Base-by-base conservation (phyloP, 345 rosid genomes). In the Hypericum perforatum region DNA sequence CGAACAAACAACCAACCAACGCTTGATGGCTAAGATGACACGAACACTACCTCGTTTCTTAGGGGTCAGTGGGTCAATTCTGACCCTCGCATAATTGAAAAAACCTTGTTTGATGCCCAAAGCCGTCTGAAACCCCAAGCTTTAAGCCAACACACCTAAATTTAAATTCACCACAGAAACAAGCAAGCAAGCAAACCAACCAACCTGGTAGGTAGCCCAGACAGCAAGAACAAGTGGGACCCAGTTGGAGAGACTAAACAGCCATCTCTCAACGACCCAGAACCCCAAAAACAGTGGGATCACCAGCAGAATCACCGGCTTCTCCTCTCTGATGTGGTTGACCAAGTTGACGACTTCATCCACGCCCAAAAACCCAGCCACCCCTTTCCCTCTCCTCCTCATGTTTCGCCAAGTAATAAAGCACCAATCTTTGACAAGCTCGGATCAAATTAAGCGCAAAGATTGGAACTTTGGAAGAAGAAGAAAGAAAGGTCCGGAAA, bases 181-280 rank as follows among this genome's bases (percentile, higher is more conserved):
- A 40, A 22, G 7, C 37, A 8, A 46, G 45, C 11, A 5, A 15
- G 15, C 8, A 44, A 45, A 10, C 10, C 13, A 9, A 49, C 62
- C 69, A 56, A 63, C 98, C 98, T 87, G 96, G 66, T 81, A 48
- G 56, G 96, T 79, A 29, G 86, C 95, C 95, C 92, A 91, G 45
- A 91, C 95, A 52, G 95, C 94, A 41, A 82, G 76, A 46, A 73
- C 75, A 58, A 92, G 82, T 57, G 88, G 96, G 66, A 92, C 82
- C 98, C 96, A 92, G 41, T 78, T 82, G 65, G 95, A 92, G 68
- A 92, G 68, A 70, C 85, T 61, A 71, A 87, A 81, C 62, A 87
- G 45, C 96, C 96, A 87, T 78, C 80, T 82, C 82, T 92, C 98
- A 39, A 92, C 52, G 32, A 58, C 74, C 98, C 98, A 87, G 38